A percentile compares a stretch with the other conserved stretches of the same genome.
Evolutionary conservation across 257 asterid species (phyloP).

Genomic region (Fraxinus quadrangulata): DNA sequence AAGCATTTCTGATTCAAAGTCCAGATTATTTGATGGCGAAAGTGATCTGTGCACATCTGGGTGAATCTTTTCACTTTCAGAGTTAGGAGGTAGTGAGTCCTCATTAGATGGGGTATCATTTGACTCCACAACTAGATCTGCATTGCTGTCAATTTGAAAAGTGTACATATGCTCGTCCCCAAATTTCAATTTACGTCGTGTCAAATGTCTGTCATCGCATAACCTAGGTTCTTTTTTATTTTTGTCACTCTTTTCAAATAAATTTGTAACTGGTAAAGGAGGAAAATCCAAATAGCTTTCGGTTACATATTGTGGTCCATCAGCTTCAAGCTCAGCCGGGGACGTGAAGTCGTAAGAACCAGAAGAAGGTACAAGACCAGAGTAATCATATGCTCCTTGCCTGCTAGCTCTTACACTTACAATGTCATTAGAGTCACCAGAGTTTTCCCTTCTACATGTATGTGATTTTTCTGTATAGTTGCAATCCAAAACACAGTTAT

Average conservation of each 20-base stretch:
- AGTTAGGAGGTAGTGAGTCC: constrained; percentile 37
- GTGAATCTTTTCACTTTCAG: constrained; percentile 49
- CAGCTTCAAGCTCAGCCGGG: constrained; percentile 45
- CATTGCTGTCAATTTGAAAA: constrained; percentile 76
- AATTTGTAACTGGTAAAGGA: constrained; percentile 75
- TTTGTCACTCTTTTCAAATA: constrained; percentile 61
- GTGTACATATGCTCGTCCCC: constrained; percentile 80
- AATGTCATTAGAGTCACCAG: constrained; percentile 72
- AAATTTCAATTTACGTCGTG: constrained; percentile 58
- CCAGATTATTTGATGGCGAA: constrained; percentile 47
- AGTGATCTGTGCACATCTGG: constrained; percentile 37
- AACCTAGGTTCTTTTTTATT: constrained; percentile 51
- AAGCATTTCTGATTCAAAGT: constrained; percentile 45
- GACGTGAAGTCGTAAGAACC: constrained; percentile 52
- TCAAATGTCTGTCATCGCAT: constrained; percentile 48
- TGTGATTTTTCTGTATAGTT: constrained; percentile 50
- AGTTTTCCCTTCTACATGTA: constrained; percentile 47
- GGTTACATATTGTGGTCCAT: constrained; percentile 41
- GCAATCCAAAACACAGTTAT: constrained; percentile 41
- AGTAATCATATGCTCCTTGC: constrained; percentile 67
- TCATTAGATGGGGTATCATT: constrained; percentile 48
- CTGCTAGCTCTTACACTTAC: constrained; percentile 60
- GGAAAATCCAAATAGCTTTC: constrained; percentile 80
- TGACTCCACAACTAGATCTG: constrained; percentile 85
- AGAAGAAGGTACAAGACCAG: constrained; percentile 55